Conservation (phyloP, 108 stramenopile species). For the Fistulifera solaris region DNA sequence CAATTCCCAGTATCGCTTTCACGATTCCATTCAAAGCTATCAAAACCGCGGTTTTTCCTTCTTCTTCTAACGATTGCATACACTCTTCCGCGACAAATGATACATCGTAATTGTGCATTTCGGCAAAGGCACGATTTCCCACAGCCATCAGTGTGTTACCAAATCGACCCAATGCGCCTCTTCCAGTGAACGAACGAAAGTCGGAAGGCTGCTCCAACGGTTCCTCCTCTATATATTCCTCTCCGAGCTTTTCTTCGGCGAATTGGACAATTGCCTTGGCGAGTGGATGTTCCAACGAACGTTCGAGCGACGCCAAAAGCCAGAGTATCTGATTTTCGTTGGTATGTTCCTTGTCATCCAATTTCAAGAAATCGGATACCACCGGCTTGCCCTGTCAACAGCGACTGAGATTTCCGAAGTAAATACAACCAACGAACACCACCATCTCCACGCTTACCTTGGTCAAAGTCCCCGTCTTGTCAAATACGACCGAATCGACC, state of each 20-base stretch:
- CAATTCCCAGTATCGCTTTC: conserved; percentile 71
- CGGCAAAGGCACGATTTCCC: conserved; percentile 69
- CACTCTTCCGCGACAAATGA: conserved; percentile 46
- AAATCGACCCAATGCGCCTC: conserved; percentile 63
- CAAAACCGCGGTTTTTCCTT: conserved; percentile 78
- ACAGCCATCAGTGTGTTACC: conserved; percentile 39
- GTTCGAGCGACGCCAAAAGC: conserved; percentile 75
- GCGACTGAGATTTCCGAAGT: no score
- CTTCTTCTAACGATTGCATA: conserved; percentile 57
- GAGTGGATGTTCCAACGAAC: conserved; percentile 74
- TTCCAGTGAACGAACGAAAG: conserved; percentile 49
- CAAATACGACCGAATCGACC: conserved; percentile 74
- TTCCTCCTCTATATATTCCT: conserved; percentile 8
- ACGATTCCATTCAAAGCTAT: conserved; percentile 61
- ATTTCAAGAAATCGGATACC: conserved; percentile 52
- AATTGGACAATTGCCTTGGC: conserved; percentile 59
- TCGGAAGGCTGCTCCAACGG: conserved; percentile 36
- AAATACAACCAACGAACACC: no score
- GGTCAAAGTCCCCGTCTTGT: conserved; percentile 99
- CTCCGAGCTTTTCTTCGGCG: conserved; percentile 21
- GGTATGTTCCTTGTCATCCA: conserved; percentile 28
- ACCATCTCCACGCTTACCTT: no score
- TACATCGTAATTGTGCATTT: conserved; percentile 35
- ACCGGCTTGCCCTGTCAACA: conserved; percentile 42
- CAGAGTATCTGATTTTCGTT: conserved; percentile 30